These are phyloP conservation scores for Phascolomyces articulosus DNA, from an alignment of 371 early-diverging fungal species.

Conservation along the genomic window DNA sequence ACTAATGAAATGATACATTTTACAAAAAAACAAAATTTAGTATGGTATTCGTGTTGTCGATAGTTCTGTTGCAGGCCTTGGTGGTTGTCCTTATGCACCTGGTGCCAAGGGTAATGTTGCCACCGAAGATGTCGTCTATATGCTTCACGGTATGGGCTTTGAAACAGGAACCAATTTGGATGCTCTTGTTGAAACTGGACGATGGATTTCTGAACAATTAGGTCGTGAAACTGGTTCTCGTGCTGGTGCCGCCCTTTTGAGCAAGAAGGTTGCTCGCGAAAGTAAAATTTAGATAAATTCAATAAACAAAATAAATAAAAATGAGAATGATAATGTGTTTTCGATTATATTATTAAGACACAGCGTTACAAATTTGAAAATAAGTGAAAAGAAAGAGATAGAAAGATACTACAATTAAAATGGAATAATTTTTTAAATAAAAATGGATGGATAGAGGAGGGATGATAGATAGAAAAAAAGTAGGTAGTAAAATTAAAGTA, in stretches of 20 bases:
- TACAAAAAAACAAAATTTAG: too few species aligned
- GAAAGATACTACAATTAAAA: not conserved
- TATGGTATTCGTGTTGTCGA: slow-evolving; percentile 92
- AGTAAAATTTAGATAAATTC: not conserved
- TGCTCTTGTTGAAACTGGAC: slow-evolving; percentile 74
- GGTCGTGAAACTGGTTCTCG: slow-evolving; percentile 60
- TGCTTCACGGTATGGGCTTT: slow-evolving; percentile 86
- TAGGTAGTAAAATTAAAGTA: not conserved
- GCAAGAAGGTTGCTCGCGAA: slow-evolving; percentile 20
- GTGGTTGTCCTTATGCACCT: slow-evolving; percentile 97
- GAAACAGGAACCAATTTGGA: slow-evolving; percentile 81
- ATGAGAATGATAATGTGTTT: too few species aligned
- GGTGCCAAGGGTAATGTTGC: slow-evolving; percentile 98
- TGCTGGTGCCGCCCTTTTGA: slow-evolving; percentile 50
- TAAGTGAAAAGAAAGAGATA: too few species aligned
- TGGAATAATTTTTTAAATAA: not conserved
- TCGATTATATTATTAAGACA: too few species aligned
- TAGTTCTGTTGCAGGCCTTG: slow-evolving; percentile 90
- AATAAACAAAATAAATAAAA: not conserved
- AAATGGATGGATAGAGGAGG: not conserved
- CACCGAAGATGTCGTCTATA: slow-evolving; percentile 96
- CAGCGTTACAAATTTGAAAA: too few species aligned
- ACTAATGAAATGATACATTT: not conserved
- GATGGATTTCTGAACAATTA: slow-evolving; percentile 83
- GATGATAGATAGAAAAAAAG: not conserved